phyloP scores from a whole-genome alignment of 2,329 filamentous ascomycete genomes.

The Hypomyces rosellus region DNA sequence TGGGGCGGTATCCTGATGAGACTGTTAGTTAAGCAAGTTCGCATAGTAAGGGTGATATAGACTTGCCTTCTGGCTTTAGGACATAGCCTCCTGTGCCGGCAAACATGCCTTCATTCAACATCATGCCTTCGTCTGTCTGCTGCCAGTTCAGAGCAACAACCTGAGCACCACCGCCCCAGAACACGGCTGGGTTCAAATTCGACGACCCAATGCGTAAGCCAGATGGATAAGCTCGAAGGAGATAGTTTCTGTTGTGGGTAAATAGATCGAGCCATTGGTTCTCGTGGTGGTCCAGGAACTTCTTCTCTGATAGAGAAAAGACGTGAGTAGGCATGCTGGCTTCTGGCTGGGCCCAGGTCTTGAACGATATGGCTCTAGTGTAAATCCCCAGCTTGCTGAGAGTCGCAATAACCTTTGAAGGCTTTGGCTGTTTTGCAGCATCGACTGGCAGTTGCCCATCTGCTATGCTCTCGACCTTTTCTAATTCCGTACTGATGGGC shows the following conservation, averaged over 20 bases:
- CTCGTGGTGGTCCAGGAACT: conserved; percentile 55
- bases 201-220: conserved; percentile 76
- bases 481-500: conserved; percentile 33
- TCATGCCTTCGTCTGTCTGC: conserved; percentile 83
- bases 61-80: conserved; percentile 66
- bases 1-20: conserved; percentile 26
- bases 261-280: conserved; percentile 54
- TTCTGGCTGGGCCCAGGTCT: conserved; percentile 66
- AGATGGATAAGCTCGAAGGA: conserved; percentile 87
- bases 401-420: conserved; percentile 61
- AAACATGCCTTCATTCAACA: conserved; percentile 94
- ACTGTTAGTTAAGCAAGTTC: background rate
- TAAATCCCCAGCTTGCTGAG: conserved; percentile 76
- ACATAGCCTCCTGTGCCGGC: conserved; percentile 76
- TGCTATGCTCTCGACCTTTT: conserved; percentile 26
- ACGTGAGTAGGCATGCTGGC: conserved; percentile 60
- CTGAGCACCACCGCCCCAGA: conserved; percentile 86
- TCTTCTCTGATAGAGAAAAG: conserved; percentile 60
- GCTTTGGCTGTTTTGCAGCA: conserved; percentile 36
- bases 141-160: conserved; percentile 95
- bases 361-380: conserved; percentile 77
- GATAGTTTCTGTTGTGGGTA: conserved; percentile 70
- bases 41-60: background rate
- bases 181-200: conserved; percentile 76
- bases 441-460: conserved; percentile 38